Evolutionary conservation across 176 grass and related monocot genomes (phyloP), one percentile per base, ranked within the genome.

Genomic region (Lolium multiflorum): DNA sequence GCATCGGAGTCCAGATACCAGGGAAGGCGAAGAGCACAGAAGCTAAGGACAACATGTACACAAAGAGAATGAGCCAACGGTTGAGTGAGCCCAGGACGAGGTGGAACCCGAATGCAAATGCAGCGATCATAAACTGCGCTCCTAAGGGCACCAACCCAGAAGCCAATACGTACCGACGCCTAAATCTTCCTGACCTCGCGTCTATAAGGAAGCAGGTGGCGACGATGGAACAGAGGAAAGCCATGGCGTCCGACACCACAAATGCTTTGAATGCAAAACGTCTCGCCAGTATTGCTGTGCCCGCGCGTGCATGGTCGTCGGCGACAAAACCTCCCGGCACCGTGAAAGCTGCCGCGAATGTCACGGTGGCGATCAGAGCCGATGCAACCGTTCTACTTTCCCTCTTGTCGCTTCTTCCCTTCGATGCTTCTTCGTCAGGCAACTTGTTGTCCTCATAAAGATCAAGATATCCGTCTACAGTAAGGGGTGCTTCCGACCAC

Each of bases 271-370:
- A 91, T 0, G 43, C 35, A 21, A 74, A 80, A 9, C 66, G 55
- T 3, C 24, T 21, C 1, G 71, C 71, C 1, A 87, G 50, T 41
- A 59, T 47, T 0, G 85, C 63, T 4, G 80, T 66, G 8, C 85
- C 80, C 11, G 57, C 65, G 0, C 3, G 39, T 0, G 57, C 12
- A 2, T 44, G 80, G 78, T 81, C 70, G 20, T 69, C 72, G 3
- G 59, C 35, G 38, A 76, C 13, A 20, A 84, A 83, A 7, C 81
- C 89, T 3, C 85, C 85, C 0, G 76, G 89, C 10, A 88, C 8
- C 0, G 89, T 76, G 74, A 84, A 88, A 6, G 41, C 80, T 25
- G 81, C 76, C 9, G 76, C n/a, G 46, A 91, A 91, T 16, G 89
- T 83, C 9, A 88, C 81, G 3, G 67, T 91, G 18, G 89, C 75